Evolutionary conservation across 2,329 filamentous ascomycete species (phyloP).

Genomic region (Cladophialophora immunda): DNA sequence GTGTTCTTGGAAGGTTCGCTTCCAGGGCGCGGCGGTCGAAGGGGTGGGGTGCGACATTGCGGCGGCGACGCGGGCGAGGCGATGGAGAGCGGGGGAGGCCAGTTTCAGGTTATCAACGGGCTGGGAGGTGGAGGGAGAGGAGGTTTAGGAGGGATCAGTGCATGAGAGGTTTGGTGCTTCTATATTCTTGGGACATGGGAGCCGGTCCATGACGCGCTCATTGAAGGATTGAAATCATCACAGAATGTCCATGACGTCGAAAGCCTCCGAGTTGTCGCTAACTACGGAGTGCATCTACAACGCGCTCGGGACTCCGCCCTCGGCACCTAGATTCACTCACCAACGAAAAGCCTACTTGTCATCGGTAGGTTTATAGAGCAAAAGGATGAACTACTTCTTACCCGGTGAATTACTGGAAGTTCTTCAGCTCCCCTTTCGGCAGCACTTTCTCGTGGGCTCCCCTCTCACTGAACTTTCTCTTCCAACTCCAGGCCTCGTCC

Average conservation of each 20-base stretch:
- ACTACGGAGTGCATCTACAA: background rate
- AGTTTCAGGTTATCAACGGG: conserved; percentile 23
- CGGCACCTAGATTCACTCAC: too few species aligned
- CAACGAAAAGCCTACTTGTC: too few species aligned
- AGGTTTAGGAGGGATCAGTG: background rate
- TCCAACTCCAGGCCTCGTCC: conserved; percentile 54
- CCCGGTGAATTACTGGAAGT: conserved; percentile 27
- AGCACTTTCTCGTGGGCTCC: conserved; percentile 45
- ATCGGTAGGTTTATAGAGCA: too few species aligned
- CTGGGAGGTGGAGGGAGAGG: background rate
- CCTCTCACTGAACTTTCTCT: conserved; percentile 38
- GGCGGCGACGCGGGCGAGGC: conserved; percentile 38
- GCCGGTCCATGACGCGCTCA: conserved; percentile 18
- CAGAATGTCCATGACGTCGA: conserved; percentile 10
- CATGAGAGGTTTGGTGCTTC: background rate
- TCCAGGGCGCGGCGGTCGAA: conserved; percentile 61
- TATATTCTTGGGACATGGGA: too few species aligned
- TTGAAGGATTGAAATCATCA: conserved; percentile 11
- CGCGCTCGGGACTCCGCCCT: too few species aligned
- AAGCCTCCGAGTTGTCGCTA: background rate
- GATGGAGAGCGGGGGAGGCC: conserved; percentile 17
- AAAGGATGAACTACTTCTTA: too few species aligned
- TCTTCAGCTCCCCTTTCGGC: conserved; percentile 42
- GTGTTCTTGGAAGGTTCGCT: conserved; percentile 58
- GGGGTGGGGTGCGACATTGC: conserved; percentile 50